These are phyloP conservation scores for Xylaria castorea DNA, from an alignment of 495 filamentous ascomycete genomes.

Conservation along the genomic window DNA sequence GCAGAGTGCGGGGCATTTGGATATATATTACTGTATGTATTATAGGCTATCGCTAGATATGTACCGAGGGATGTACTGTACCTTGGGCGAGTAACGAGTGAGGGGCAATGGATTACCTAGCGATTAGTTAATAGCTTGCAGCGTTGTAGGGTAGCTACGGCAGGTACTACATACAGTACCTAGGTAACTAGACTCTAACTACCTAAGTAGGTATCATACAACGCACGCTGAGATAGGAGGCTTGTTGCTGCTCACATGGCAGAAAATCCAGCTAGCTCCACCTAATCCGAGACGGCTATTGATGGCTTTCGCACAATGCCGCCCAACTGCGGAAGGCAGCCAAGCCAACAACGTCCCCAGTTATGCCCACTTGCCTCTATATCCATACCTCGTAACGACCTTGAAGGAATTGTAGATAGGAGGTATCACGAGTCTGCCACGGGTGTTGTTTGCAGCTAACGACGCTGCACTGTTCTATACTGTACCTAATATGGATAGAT, in stretches of 20 bases:
- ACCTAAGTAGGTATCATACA: too few relatives aligned
- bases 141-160: background rate
- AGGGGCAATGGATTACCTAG: constrained; percentile 27
- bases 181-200: too few relatives aligned
- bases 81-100: constrained; percentile 6
- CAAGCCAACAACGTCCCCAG: background rate
- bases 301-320: constrained; percentile 32
- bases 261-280: constrained; percentile 27
- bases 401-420: background rate
- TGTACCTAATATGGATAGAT: too few relatives aligned
- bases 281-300: constrained; percentile 32
- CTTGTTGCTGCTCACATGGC: constrained; percentile 31
- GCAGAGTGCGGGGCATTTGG: constrained; percentile 50
- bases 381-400: background rate
- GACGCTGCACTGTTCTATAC: too few relatives aligned
- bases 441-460: too few relatives aligned
- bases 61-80: background rate
- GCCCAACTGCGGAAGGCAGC: constrained; percentile 16
- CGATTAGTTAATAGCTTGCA: constrained; percentile 1
- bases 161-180: background rate
- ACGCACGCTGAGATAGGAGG: constrained; percentile 4
- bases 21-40: constrained; percentile 6
- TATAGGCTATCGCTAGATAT: background rate
- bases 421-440: background rate
- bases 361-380: background rate